Evolutionary conservation across 805 yeast genomes (phyloP), one percentile per base, ranked within the genome.

Genomic region (Saturnispora bothae): DNA sequence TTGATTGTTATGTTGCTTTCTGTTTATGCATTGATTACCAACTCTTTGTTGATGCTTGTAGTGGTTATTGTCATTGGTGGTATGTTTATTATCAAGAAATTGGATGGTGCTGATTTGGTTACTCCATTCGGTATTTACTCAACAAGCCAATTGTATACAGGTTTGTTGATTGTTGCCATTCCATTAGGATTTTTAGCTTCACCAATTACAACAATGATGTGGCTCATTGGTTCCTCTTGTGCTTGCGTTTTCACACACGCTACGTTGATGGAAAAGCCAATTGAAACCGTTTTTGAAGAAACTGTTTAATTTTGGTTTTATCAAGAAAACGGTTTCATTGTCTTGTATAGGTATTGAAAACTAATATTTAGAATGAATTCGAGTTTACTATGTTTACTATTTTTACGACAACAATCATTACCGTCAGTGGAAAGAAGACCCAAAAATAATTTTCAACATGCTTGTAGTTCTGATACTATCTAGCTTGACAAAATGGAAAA

Each of bases 211-310:
- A 86, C 98, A 12, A 64, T 92, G 66, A 71, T 92, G 74, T 92
- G 99, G 99, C 73, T 92, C 51, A 75, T 92, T 53, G 97, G 98
- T 53, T 92, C 96, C 4, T 80, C 95, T 12, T 78, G 82, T 18
- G 92, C 86, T 38, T 61, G 81, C 36, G 88, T 92, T 29, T 66
- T 88, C 40, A 74, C 95, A 4, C 99, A 92, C 61, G 98, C 98
- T 32, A 67, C 89, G 13, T 70, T 92, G 47, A 73, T 92, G 81
- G 98, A 92, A 59, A 92, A 92, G 64, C 99, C 99, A 31, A 84
- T 92, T 48, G 98, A 92, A 67, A 82, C 94, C 27, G 96, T 92
- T 16, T 92, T 92, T 55, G 96, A 88, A 61, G 97, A 88, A 59
- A 47, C 51, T 32, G 71, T 66, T 45, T 66, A 33, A 18, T 16